phyloP scores from a whole-genome alignment of 208 protist genomes.

The Trichomonas tenax region DNA sequence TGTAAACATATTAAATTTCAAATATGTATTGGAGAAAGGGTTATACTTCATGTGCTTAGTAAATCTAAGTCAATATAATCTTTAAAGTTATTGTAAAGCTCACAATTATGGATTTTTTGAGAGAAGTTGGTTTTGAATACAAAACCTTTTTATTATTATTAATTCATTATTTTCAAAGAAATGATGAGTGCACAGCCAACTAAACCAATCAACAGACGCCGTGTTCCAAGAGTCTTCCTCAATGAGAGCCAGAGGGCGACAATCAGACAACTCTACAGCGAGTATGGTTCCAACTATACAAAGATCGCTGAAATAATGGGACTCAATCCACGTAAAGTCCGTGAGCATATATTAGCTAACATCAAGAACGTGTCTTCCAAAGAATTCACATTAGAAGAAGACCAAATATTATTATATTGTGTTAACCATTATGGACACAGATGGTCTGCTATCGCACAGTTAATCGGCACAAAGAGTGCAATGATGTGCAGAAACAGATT shows the following conservation, averaged over 20 bases:
- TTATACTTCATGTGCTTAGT: no score
- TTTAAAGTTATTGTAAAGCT: no score
- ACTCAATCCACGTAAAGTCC: neutral
- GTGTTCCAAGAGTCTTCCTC: neutral
- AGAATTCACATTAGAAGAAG: neutral
- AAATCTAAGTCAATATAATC: no score
- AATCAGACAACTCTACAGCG: neutral
- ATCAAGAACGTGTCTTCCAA: neutral
- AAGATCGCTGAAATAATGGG: neutral
- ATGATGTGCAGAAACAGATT: neutral
- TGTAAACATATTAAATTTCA: no score
- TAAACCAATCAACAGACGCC: neutral
- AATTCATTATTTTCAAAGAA: neutral
- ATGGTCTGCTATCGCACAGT: neutral
- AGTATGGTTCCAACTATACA: neutral
- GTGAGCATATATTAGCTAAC: neutral
- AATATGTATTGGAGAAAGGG: no score
- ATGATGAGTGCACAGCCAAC: neutral
- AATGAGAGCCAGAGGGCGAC: neutral
- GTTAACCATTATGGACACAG: neutral
- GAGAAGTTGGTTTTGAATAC: no score
- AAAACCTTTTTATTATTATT: neutral
- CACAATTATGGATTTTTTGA: no score
- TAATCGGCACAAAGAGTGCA: neutral
- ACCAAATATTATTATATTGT: neutral